Percentiles rank a stretch among this genome's conserved stretches.
phyloP scores from a whole-genome alignment of 176 grass and related monocot species.

The Urochloa ruziziensis region DNA sequence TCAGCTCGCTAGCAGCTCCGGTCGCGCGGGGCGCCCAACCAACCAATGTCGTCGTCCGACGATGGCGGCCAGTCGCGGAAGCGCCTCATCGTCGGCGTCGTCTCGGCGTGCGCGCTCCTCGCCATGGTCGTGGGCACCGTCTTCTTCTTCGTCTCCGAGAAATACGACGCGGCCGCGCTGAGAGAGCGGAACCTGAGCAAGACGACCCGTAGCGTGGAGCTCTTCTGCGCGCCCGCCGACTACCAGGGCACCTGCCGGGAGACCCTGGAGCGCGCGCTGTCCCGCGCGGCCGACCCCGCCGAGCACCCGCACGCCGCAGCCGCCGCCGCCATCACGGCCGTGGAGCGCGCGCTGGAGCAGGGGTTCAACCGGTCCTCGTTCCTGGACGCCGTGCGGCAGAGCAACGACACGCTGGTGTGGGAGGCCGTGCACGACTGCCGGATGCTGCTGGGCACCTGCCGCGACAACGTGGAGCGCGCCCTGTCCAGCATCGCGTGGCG shows the following conservation, averaged over 20 bases:
- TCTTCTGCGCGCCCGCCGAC: constrained; percentile 77
- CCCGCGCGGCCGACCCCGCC: neutral
- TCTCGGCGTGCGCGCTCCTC: constrained; percentile 47
- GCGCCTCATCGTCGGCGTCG: constrained; percentile 40
- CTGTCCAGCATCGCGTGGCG: constrained; percentile 37
- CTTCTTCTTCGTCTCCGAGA: constrained; percentile 33
- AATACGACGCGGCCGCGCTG: neutral
- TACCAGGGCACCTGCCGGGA: constrained; percentile 57
- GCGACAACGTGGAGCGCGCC: constrained; percentile 47
- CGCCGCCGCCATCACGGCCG: constrained; percentile 47
- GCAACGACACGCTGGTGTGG: constrained; percentile 54
- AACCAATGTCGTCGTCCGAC: constrained; percentile 32
- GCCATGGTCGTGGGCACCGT: constrained; percentile 57
- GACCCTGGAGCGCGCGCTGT: constrained; percentile 50
- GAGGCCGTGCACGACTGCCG: constrained; percentile 37
- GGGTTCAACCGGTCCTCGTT: constrained; percentile 54
- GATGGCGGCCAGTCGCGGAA: constrained; percentile 17
- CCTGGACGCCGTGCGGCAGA: constrained; percentile 42
- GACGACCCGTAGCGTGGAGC: constrained; percentile 60
- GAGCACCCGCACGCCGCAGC: constrained; percentile 60
- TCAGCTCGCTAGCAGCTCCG: neutral
- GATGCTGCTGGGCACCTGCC: constrained; percentile 52
- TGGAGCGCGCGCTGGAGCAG: constrained; percentile 27
- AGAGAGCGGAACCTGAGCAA: constrained; percentile 37
- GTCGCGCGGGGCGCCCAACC: neutral